Base-by-base conservation (phyloP, 257 asterid species). In the Penstemon davidsonii region DNA sequence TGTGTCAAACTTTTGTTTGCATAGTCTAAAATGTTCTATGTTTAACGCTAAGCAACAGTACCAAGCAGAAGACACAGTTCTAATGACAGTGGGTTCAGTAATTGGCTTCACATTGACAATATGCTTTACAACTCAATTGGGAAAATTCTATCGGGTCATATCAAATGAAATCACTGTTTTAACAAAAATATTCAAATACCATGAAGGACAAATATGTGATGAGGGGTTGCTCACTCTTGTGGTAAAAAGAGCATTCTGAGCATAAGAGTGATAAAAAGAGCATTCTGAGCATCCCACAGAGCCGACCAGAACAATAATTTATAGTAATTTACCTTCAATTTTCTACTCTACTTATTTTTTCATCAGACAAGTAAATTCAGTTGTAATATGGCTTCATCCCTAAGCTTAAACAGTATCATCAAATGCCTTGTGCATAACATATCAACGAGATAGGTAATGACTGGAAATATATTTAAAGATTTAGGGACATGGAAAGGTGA, bases 91-190 rank as follows among this genome's bases (percentile, higher is more conserved):
- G 40, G 41, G 44, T 39, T 25, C 13, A 3, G 15, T 54, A 19
- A 4, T 11, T 60, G 55, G 19, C 33, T 25, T 33, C 13, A 52
- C 18, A 52, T 9, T 43, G 33, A 54, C 37, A 13, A 39, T 47
- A 44, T 36, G 67, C 68, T 12, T 37, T n/a, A 64, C 60, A 46
- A 60, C 38, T 42, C 58, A 44, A 36, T 62, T 37, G 19, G 37
- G 47, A 36, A 19, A 54, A 42, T 41, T 9, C 9, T 19, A 8
- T 41, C 54, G 5, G 33, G 33, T 25, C 33, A 25, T 25, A 25
- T 25, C 33, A 25, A 25, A 25, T 25, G 33, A 25, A 25, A 25
- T 25, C 33, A 25, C 33, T 25, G 33, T 25, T 25, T 25, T 25
- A 25, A 53, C 64, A 62, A 25, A 25, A 12, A 62, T 46, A 18